Conservation (phyloP, 73 alveolate genomes). For the Paramecium biaurelia region DNA sequence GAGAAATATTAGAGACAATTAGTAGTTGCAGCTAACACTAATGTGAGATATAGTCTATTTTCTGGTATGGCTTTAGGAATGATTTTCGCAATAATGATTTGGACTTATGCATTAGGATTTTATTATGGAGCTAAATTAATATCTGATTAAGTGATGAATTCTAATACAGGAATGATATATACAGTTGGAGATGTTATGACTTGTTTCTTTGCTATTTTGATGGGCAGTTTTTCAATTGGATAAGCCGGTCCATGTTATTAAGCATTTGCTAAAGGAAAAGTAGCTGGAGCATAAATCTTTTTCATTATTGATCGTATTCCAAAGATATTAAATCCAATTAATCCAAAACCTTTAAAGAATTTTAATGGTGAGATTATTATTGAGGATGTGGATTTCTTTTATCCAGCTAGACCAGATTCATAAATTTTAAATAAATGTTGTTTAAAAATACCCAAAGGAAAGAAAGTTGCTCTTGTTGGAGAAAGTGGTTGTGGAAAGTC, state of each 20-base stretch:
- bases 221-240: conserved; percentile 80
- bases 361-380: conserved; percentile 71
- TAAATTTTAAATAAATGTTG: conserved; percentile 65
- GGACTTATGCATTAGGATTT: conserved; percentile 60
- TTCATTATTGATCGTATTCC: conserved; percentile 72
- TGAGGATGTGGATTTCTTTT: conserved; percentile 69
- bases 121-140: conserved; percentile 62
- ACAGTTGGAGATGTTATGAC: conserved; percentile 78
- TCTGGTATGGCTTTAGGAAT: conserved; percentile 47
- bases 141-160: neutral
- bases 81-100: conserved; percentile 20
- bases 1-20: conserved; percentile 1
- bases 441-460: conserved; percentile 66
- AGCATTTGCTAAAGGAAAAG: conserved; percentile 75
- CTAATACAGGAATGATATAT: conserved; percentile 59
- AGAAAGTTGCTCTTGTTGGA: conserved; percentile 88
- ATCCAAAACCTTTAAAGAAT: conserved; percentile 1
- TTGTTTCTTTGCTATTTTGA: conserved; percentile 75
- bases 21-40: conserved; percentile 20
- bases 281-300: conserved; percentile 71
- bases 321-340: conserved; percentile 41
- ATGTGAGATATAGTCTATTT: conserved; percentile 32
- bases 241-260: conserved; percentile 74
- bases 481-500: conserved; percentile 84
- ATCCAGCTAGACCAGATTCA: conserved; percentile 74